Percentiles rank a stretch among this genome's conserved stretches.
Conservation (phyloP, 2,329 filamentous ascomycete genomes). For the Calycina herbarum region DNA sequence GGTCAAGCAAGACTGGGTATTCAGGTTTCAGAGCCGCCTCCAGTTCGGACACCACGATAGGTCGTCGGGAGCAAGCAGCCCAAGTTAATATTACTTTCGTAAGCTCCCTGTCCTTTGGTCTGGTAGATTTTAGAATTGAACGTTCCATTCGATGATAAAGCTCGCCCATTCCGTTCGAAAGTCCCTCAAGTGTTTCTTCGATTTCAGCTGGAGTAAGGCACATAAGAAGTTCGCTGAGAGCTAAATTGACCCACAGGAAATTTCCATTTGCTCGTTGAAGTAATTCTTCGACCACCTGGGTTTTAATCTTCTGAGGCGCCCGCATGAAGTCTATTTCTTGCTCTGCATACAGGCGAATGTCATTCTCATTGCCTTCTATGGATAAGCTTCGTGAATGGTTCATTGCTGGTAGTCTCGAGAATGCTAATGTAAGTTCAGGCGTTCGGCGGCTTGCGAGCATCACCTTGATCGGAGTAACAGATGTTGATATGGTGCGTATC, state of each 20-base stretch:
- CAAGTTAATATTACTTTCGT: conserved; percentile 14
- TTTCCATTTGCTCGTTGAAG: conserved; percentile 35
- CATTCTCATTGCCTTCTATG: not conserved
- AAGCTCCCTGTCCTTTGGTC: conserved; percentile 15
- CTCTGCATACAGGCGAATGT: conserved; percentile 10
- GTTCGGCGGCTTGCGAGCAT: conserved; percentile 3
- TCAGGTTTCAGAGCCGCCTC: conserved; percentile 8
- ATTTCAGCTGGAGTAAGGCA: conserved; percentile 33
- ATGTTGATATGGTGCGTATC: conserved; percentile 3
- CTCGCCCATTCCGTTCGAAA: conserved; percentile 38
- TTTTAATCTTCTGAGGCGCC: conserved; percentile 10
- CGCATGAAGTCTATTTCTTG: conserved; percentile 13
- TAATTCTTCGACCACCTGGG: conserved; percentile 29
- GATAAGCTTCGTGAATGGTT: not conserved
- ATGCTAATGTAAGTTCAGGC: conserved; percentile 2
- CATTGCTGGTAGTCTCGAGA: conserved; percentile 1
- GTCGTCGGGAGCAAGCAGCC: conserved; percentile 10
- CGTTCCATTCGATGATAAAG: conserved; percentile 39
- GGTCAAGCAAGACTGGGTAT: conserved; percentile 28
- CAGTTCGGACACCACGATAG: conserved; percentile 13
- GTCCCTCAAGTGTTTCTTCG: conserved; percentile 29
- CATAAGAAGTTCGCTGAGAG: conserved; percentile 34
- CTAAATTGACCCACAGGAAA: conserved; percentile 40
- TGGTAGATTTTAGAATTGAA: conserved; percentile 21
- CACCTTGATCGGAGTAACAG: not conserved